These are phyloP conservation scores for Ustilago crameri DNA, from an alignment of 1,284 basidiomycete genomes.

Conservation along the genomic window DNA sequence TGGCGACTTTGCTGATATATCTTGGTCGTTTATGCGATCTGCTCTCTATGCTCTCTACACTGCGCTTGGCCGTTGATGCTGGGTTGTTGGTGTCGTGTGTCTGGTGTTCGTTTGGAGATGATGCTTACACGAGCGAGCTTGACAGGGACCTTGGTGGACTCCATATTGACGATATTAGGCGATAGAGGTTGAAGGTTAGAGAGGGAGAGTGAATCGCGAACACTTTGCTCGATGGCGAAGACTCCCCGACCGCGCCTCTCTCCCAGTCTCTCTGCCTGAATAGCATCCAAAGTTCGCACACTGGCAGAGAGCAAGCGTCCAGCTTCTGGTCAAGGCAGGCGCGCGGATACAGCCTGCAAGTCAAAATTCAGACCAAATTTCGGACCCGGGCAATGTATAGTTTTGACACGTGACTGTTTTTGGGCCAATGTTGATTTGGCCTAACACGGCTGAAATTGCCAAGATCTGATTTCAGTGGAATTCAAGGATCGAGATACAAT, in stretches of 20 bases:
- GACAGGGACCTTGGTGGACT: slow-evolving; percentile 56
- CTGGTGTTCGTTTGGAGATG: slow-evolving; percentile 3
- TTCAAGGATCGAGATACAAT: too few species aligned
- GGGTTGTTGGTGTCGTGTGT: slow-evolving; percentile 1
- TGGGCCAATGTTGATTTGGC: background rate
- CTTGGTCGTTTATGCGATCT: background rate
- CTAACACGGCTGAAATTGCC: too few species aligned
- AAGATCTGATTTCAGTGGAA: too few species aligned
- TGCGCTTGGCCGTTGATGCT: background rate
- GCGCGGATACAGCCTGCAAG: too few species aligned
- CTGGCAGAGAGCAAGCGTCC: too few species aligned
- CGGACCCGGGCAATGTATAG: too few species aligned
- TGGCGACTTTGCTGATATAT: background rate
- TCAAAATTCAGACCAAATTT: too few species aligned
- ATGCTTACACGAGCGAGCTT: slow-evolving; percentile 59
- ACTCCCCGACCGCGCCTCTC: background rate
- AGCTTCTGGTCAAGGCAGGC: too few species aligned
- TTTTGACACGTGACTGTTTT: background rate
- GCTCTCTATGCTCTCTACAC: background rate
- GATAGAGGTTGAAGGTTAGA: slow-evolving; percentile 34
- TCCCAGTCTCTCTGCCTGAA: too few species aligned
- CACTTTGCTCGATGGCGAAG: slow-evolving; percentile 1
- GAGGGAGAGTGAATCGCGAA: slow-evolving; percentile 24
- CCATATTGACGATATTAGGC: slow-evolving; percentile 53
- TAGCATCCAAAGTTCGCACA: too few species aligned